Evolutionary conservation across 1,139 yeast species (phyloP), one percentile per base, ranked within the genome.

Genomic region (Suhomyces yuchorum): DNA sequence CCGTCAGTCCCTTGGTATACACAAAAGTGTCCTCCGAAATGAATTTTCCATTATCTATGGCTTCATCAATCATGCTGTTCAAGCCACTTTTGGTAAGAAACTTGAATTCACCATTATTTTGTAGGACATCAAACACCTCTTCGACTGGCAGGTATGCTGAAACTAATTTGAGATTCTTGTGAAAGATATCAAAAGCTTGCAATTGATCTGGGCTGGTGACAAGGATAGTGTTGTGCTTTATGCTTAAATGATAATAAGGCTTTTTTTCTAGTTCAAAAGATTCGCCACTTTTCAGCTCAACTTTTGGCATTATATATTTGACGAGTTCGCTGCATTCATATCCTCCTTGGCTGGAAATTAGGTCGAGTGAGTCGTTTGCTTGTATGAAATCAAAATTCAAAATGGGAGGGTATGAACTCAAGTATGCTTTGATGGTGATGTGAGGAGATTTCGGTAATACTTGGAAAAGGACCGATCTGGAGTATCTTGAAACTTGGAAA

Each of bases 321-420:
- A 63, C 54, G 35, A 68, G 53, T 46, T 74, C 77, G 7, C 78
- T 73, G 36, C 71, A 65, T 19, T 67, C 64, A 50, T 68, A 65
- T 2, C 77, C 75, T 20, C 79, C 78, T 49, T 69, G 76, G 44
- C 75, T 68, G 3, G 67, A 51, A 23, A 65, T 56, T 8, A 73
- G 17, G n/a, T 56, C 56, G 2, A 47, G 37, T 5, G 24, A 15
- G 19, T 47, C 46, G 2, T 46, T 47, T 2, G 44, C 44, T 4
- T 23, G 18, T 7, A 40, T 37, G 3, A 53, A 35, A 18, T 58
- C 57, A 12, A 73, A 51, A 48, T 67, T 71, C 18, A 75, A 48
- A 1, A 75, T 54, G 1, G 80, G 79, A 3, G 78, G 73, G 3
- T 73, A 59, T 4, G 73, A 62, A 1, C 61, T 55, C 11, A 66